phyloP scores from a whole-genome alignment of 768 basidiomycete species.

The Termitomyces sp. region DNA sequence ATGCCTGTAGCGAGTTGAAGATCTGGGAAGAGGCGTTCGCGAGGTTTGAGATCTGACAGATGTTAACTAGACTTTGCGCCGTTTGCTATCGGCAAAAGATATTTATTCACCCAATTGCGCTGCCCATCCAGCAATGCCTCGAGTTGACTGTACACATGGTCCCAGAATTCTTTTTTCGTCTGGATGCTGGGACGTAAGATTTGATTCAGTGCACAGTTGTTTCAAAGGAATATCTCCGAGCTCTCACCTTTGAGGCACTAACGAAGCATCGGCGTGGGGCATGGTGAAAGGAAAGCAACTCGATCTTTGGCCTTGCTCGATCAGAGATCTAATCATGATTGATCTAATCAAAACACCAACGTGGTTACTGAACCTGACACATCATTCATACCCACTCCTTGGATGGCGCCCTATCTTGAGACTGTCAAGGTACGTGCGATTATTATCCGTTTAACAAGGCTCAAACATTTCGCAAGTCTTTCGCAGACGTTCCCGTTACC shows the following conservation, averaged over 20 bases:
- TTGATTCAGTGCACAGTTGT: background rate
- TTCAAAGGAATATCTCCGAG: background rate
- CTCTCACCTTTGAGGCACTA: slow-evolving; percentile 55
- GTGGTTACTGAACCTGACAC: background rate
- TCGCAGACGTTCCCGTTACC: slow-evolving; percentile 83
- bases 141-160: slow-evolving; percentile 66
- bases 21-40: slow-evolving; percentile 82
- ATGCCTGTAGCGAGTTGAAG: slow-evolving; percentile 73
- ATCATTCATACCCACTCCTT: background rate
- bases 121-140: slow-evolving; percentile 60
- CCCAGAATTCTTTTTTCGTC: slow-evolving; percentile 79
- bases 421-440: slow-evolving; percentile 52
- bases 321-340: background rate
- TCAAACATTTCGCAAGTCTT: slow-evolving; percentile 58
- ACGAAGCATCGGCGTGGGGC: slow-evolving; percentile 81
- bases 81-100: background rate
- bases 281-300: too few species aligned
- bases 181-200: slow-evolving; percentile 39
- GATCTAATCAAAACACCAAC: background rate
- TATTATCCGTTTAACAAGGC: background rate
- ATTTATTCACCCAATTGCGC: slow-evolving; percentile 67
- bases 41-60: slow-evolving; percentile 75
- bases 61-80: background rate
- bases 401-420: slow-evolving; percentile 75
- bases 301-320: too few species aligned